Percentiles rank a stretch among this genome's conserved stretches.
phyloP scores from a whole-genome alignment of 1,284 basidiomycete genomes.

The Trichosporon ovoides region DNA sequence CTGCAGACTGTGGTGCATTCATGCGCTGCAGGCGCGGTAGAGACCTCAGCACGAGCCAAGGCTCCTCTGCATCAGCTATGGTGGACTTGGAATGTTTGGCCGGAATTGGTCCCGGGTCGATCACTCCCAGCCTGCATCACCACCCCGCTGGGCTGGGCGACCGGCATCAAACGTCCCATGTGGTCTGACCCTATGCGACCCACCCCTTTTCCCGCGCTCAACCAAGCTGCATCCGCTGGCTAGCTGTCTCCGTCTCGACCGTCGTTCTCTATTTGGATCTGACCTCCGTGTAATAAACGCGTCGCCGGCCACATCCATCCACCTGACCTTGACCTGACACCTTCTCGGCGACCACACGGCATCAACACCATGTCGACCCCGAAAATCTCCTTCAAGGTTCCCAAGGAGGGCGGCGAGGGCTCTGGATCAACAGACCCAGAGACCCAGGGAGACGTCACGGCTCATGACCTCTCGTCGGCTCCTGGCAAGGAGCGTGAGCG shows the following conservation, averaged over 20 bases:
- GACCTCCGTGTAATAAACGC: background rate
- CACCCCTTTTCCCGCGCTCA: background rate
- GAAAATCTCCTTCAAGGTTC: conserved; percentile 41
- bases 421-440: conserved; percentile 18
- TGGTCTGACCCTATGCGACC: background rate
- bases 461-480: conserved; percentile 41
- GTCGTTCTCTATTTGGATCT: background rate
- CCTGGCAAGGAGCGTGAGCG: conserved; percentile 49
- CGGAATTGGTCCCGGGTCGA: background rate
- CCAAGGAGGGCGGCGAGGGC: conserved; percentile 15
- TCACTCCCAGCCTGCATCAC: too few relatives aligned
- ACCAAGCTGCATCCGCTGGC: background rate
- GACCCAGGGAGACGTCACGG: conserved; percentile 35
- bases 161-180: background rate
- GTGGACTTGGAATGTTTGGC: background rate
- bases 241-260: background rate
- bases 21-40: too few relatives aligned
- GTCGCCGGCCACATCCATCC: conserved; percentile 7
- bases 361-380: conserved; percentile 39
- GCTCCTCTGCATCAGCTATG: too few relatives aligned
- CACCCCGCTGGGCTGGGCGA: background rate
- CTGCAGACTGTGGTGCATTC: too few relatives aligned
- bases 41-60: too few relatives aligned
- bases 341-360: conserved; percentile 2
- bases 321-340: too few relatives aligned